A percentile compares a stretch with the other conserved stretches of the same genome.
These are phyloP conservation scores for Blastobotrys ciferrii DNA, from an alignment of 1,139 yeast species.

Conservation along the genomic window DNA sequence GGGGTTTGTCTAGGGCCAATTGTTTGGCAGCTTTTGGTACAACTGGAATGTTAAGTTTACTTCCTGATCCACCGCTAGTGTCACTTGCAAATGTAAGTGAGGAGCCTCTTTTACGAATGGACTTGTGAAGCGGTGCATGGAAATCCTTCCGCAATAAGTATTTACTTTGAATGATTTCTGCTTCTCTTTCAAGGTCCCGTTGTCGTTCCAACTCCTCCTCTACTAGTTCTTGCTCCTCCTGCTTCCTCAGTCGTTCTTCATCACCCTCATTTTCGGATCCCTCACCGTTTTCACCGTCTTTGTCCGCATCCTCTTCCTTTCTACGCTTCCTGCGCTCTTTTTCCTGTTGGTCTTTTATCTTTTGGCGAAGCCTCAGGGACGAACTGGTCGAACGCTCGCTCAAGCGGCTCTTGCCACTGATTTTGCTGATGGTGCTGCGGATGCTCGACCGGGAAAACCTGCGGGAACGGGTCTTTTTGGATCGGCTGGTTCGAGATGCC, in stretches of 20 bases:
- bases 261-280: not conserved
- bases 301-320: not conserved
- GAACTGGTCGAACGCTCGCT: conserved; percentile 3
- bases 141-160: conserved; percentile 4
- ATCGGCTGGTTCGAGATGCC: not conserved
- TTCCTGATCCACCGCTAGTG: conserved; percentile 4
- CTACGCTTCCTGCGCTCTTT: not conserved
- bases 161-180: conserved; percentile 1
- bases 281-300: not conserved
- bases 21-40: not conserved
- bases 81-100: conserved; percentile 18
- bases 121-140: conserved; percentile 6
- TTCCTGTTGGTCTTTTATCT: not conserved
- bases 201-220: not conserved
- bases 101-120: conserved; percentile 18
- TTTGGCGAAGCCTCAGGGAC: not conserved
- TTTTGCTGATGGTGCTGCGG: not conserved
- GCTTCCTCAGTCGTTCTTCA: not conserved
- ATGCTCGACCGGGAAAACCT: conserved; percentile 3
- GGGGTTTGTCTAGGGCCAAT: not conserved
- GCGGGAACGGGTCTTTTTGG: not conserved
- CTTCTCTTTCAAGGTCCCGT: not conserved
- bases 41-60: not conserved
- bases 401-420: not conserved
- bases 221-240: not conserved